These are phyloP conservation scores for Trichoderma asperellum DNA, from an alignment of 2,329 filamentous ascomycete genomes.

Conservation along the genomic window DNA sequence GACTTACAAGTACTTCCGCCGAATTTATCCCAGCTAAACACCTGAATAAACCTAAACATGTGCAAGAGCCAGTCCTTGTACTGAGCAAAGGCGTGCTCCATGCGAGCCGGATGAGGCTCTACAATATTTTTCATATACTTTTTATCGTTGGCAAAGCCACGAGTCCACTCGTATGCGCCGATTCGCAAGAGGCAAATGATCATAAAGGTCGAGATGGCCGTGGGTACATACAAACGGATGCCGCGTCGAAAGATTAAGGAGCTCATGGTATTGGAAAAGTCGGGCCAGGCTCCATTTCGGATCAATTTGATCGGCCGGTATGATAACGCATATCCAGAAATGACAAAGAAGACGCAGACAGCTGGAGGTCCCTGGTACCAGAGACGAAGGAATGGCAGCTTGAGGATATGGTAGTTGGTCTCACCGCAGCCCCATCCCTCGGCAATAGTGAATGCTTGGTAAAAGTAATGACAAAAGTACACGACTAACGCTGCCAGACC, in stretches of 20 bases:
- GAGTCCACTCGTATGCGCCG: conserved; percentile 54
- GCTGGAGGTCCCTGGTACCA: conserved; percentile 60
- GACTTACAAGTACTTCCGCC: conserved; percentile 51
- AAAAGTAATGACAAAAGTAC: conserved; percentile 61
- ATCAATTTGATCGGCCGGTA: conserved; percentile 56
- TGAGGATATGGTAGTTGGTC: conserved; percentile 52
- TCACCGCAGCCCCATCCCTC: conserved; percentile 53
- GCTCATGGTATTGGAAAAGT: conserved; percentile 51
- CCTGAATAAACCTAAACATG: conserved; percentile 55
- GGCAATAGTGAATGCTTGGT: conserved; percentile 56
- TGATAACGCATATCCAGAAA: conserved; percentile 64
- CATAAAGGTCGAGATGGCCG: conserved; percentile 54
- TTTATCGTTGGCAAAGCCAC: conserved; percentile 50
- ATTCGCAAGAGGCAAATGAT: conserved; percentile 50
- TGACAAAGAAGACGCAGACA: conserved; percentile 65
- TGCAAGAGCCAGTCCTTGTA: conserved; percentile 51
- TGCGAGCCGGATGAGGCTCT: conserved; percentile 51
- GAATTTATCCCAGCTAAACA: conserved; percentile 55
- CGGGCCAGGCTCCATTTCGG: conserved; percentile 43
- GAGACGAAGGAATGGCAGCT: conserved; percentile 58
- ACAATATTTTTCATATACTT: conserved; percentile 53
- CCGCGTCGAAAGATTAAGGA: conserved; percentile 57
- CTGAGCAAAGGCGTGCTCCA: conserved; percentile 46
- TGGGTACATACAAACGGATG: conserved; percentile 57
- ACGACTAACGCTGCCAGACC: conserved; percentile 60